Evolutionary conservation across 2,329 filamentous ascomycete genomes (phyloP).

Genomic region (Albophoma yamanashiensis): DNA sequence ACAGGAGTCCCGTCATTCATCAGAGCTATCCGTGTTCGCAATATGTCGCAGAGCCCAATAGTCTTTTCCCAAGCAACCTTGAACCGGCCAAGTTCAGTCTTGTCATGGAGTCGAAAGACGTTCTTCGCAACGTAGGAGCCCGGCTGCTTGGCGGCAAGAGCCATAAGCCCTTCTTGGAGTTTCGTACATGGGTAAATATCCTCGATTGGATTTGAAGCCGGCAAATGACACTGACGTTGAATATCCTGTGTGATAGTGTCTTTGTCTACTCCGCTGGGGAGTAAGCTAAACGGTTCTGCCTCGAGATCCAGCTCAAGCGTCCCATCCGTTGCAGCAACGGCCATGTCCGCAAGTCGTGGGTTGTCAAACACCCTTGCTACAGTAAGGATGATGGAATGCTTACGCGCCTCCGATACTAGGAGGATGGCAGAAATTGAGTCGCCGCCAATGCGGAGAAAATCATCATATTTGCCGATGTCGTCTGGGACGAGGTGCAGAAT

Average conservation of each 20-base stretch:
- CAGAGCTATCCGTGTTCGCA: background rate
- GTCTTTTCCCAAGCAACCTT: background rate
- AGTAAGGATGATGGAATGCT: background rate
- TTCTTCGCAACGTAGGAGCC: background rate
- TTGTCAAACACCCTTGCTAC: background rate
- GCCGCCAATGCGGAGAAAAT: background rate
- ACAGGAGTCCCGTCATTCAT: background rate
- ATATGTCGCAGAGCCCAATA: background rate
- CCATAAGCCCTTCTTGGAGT: background rate
- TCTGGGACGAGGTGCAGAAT: constrained; percentile 1
- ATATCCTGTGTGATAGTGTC: background rate
- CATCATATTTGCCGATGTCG: constrained; percentile 2
- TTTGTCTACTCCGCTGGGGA: background rate
- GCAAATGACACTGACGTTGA: background rate
- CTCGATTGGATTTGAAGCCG: background rate
- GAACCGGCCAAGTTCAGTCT: background rate
- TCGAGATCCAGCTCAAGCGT: background rate
- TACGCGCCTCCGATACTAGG: background rate
- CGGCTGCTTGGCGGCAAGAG: background rate
- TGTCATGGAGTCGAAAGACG: background rate
- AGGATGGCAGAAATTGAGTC: background rate
- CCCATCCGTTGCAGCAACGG: background rate
- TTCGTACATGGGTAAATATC: background rate
- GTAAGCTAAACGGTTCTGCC: background rate
- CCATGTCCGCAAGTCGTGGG: background rate